These are phyloP conservation scores for Barnettozyma botsteinii DNA, from an alignment of 805 yeast species.

Conservation along the genomic window DNA sequence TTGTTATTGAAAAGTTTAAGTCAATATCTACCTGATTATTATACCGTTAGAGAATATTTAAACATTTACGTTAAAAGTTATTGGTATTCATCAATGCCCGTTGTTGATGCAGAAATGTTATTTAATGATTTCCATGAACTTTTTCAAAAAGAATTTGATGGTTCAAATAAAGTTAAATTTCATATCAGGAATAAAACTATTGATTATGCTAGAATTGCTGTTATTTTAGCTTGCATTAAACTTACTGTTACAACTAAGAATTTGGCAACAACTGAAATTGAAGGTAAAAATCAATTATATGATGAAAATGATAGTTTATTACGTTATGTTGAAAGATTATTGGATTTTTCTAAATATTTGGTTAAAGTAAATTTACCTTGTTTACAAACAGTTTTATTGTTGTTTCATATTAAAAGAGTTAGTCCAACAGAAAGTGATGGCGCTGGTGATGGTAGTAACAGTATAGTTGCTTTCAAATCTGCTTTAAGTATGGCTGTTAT, in stretches of 20 bases:
- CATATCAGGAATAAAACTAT: constrained; percentile 6
- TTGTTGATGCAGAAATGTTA: constrained; percentile 13
- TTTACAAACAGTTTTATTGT: constrained; percentile 18
- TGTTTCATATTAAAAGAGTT: constrained; percentile 12
- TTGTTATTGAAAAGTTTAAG: constrained; percentile 12
- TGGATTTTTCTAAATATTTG: constrained; percentile 11
- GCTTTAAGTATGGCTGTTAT: constrained; percentile 22
- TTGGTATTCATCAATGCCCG: constrained; percentile 13
- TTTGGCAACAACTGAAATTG: constrained; percentile 3
- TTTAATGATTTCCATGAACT: constrained; percentile 15
- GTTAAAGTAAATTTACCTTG: constrained; percentile 18
- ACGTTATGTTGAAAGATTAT: constrained; percentile 13
- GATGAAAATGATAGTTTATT: constrained; percentile 14
- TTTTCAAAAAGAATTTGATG: constrained; percentile 8
- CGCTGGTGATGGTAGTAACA: constrained; percentile 16
- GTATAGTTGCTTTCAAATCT: constrained; percentile 10
- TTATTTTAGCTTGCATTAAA: constrained; percentile 11
- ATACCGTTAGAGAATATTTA: constrained; percentile 13
- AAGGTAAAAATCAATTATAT: not conserved
- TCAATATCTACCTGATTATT: constrained; percentile 19
- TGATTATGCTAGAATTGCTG: constrained; percentile 21
- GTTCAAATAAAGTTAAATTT: constrained; percentile 7
- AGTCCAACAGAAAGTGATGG: constrained; percentile 21
- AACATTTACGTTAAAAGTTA: constrained; percentile 15
- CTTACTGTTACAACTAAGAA: constrained; percentile 5